A percentile compares a stretch with the other conserved stretches of the same genome.
Conservation (phyloP, 441 rosid genomes). For the Adansonia grandidieri region DNA sequence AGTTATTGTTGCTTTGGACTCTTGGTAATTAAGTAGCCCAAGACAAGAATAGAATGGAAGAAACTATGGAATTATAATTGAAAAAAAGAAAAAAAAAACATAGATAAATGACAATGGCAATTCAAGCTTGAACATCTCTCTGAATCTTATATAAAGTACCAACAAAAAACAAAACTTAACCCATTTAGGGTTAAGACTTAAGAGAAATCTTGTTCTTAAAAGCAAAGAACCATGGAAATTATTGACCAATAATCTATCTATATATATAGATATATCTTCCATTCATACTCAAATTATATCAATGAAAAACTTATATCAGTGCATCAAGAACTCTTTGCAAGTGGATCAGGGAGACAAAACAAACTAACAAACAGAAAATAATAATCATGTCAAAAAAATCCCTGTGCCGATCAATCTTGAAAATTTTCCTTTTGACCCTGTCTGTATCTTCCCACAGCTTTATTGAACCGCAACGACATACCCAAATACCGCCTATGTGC, state of each 20-base stretch:
- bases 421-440: slow-evolving; percentile 45
- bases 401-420: slow-evolving; percentile 3
- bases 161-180: neutral
- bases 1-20: neutral
- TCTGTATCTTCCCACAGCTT: slow-evolving; percentile 98
- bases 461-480: slow-evolving; percentile 76
- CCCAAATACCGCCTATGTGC: slow-evolving; percentile 1
- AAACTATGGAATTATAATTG: neutral
- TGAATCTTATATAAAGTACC: neutral
- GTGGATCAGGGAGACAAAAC: neutral
- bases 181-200: slow-evolving; percentile 11
- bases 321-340: neutral
- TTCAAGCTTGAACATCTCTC: neutral
- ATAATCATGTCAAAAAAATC: neutral
- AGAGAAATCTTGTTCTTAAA: neutral
- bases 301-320: neutral
- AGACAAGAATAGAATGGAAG: neutral
- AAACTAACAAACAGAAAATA: neutral
- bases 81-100: neutral
- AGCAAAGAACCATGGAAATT: neutral
- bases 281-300: neutral
- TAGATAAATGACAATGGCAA: neutral
- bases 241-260: neutral
- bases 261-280: neutral
- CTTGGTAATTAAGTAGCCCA: neutral